Evolutionary conservation across 2,329 filamentous ascomycete species (phyloP), one percentile per base, ranked within the genome.

Genomic region (Chaetomiaceae sp.): DNA sequence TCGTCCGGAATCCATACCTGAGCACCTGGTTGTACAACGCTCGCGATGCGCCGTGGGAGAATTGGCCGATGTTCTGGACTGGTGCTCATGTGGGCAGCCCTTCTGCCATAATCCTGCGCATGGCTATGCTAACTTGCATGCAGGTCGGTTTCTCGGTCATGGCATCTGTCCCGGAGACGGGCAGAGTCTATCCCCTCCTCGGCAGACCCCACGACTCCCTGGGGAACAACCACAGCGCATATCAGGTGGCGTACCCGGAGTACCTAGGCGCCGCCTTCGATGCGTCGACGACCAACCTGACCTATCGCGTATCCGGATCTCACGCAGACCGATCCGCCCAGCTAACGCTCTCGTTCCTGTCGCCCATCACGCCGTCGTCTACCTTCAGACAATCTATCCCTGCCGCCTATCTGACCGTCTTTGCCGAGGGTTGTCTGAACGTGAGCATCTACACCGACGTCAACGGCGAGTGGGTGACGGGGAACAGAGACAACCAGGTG

Each of bases 401-500:
- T n/a, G 88, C 87, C 10, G 82, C 83, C 20, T 94, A 94, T 62
- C 60, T 94, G 51, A 84, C 79, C 6, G 73, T 91, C 33, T 67
- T 81, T 58, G 84, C 86, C 11, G 74, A 81, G 50, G 87, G 86
- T 5, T 72, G 71, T 52, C 77, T 83, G 41, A 72, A 83, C 51
- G 67, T 86, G 11, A 75, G 81, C 58, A 59, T 83, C 39, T 86
- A 86, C 57, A 66, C 83, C 49, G 83, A 87, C 59, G 55, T 86
- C 44, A 85, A 86, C 57, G 83, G 83, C 7, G 81, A 89, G 60
- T 95, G 88, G 87, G 84, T 88, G 49, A 93, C 84, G 58, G 87
- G 87, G 15, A 76, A 89, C 53, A 71, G 80, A 40, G 79, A 75
- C 27, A 86, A 76, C 56, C 70, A 75, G 43, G 84, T 94, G 45